These are phyloP conservation scores for Baorangia bicolor DNA, from an alignment of 768 basidiomycete species.

Conservation along the genomic window DNA sequence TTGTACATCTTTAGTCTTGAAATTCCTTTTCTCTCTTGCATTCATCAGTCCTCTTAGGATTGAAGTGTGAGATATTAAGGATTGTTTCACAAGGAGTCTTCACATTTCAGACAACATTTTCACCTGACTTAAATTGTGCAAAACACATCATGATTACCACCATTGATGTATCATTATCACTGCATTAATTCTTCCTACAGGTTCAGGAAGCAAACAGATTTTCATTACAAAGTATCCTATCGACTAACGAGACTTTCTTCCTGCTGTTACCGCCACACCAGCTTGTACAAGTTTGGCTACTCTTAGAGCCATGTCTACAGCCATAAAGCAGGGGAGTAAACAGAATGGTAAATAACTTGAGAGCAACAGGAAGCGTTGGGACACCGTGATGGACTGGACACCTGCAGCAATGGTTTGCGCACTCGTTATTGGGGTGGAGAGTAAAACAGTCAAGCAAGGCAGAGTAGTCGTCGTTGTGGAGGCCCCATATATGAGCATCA, in stretches of 20 bases:
- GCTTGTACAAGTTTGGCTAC: conserved; percentile 32
- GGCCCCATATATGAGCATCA: conserved; percentile 72
- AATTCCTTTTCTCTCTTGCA: no score
- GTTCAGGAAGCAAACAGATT: background rate
- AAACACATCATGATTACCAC: no score
- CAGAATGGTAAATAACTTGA: conserved; percentile 77
- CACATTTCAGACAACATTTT: no score
- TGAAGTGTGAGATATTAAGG: no score
- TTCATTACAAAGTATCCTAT: background rate
- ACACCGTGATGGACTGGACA: conserved; percentile 41
- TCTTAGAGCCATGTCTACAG: conserved; percentile 64
- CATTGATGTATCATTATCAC: no score
- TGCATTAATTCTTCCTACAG: no score
- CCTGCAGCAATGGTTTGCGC: conserved; percentile 29
- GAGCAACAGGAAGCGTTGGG: conserved; percentile 59
- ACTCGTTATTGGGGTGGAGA: conserved; percentile 51
- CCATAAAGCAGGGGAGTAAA: conserved; percentile 66
- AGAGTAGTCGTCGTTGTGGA: conserved; percentile 77
- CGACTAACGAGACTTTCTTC: conserved; percentile 19
- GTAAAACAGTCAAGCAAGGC: conserved; percentile 61
- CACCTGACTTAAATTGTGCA: no score
- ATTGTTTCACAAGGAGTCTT: no score
- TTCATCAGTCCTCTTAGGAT: no score
- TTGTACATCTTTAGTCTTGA: no score
- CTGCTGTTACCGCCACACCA: conserved; percentile 17